phyloP scores from a whole-genome alignment of 495 filamentous ascomycete genomes.

The Xylaria nigripes region DNA sequence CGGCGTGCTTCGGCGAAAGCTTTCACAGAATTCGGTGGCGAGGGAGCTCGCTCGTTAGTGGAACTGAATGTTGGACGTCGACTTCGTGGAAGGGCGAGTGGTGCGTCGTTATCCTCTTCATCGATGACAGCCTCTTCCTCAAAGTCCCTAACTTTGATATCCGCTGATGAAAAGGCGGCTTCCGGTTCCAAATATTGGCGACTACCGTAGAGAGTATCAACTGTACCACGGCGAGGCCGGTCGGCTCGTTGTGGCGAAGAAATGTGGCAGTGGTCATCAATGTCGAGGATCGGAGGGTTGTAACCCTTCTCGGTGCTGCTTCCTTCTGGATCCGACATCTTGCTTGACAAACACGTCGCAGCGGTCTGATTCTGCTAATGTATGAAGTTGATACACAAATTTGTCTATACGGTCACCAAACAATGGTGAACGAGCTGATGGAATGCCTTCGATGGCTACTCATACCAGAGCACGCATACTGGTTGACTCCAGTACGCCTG shows the following conservation, averaged over 20 bases:
- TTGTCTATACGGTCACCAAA: background rate
- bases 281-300: conserved; percentile 75
- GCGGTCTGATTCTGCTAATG: conserved; percentile 5
- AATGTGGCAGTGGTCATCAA: conserved; percentile 90
- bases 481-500: conserved; percentile 24
- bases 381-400: conserved; percentile 20
- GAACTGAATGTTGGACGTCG: conserved; percentile 42
- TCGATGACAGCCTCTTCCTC: conserved; percentile 83
- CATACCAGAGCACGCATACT: conserved; percentile 28
- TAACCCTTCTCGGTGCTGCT: conserved; percentile 38
- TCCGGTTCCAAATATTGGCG: conserved; percentile 34
- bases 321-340: conserved; percentile 54
- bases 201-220: conserved; percentile 44
- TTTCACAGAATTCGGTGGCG: conserved; percentile 94
- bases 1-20: conserved; percentile 79
- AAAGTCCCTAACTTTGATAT: conserved; percentile 38
- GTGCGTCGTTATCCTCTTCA: conserved; percentile 51
- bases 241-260: conserved; percentile 53
- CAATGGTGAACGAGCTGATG: background rate
- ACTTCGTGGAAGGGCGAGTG: conserved; percentile 30
- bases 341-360: conserved; percentile 7
- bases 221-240: conserved; percentile 46
- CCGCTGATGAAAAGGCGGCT: conserved; percentile 24
- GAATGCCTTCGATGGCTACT: conserved; percentile 24
- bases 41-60: conserved; percentile 53